A percentile compares a stretch with the other conserved stretches of the same genome.
These are phyloP conservation scores for Cyclotella atomus DNA, from an alignment of 108 stramenopile species.

Conservation along the genomic window DNA sequence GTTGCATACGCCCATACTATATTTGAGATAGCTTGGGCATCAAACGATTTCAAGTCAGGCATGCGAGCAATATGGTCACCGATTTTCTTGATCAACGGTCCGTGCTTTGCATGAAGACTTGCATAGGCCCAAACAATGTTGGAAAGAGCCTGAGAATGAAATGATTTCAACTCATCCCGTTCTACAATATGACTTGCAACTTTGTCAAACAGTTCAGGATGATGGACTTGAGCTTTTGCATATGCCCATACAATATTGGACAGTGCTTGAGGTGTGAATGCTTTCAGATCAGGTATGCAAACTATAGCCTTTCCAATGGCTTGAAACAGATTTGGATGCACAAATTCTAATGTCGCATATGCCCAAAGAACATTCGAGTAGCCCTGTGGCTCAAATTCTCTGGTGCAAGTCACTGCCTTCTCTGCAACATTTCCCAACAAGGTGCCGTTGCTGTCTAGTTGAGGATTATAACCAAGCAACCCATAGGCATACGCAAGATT, in stretches of 20 bases:
- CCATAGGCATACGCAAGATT: constrained; percentile 12
- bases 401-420: not conserved
- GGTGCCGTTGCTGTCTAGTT: not conserved
- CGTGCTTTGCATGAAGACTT: not conserved
- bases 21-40: not conserved
- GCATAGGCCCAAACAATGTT: constrained; percentile 11
- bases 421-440: constrained; percentile 5
- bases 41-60: not conserved
- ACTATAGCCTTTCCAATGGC: not conserved
- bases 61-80: not conserved
- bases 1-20: constrained; percentile 25
- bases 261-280: constrained; percentile 23
- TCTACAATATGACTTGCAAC: not conserved
- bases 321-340: not conserved
- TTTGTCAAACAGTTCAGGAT: constrained; percentile 6
- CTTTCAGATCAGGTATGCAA: not conserved
- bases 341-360: not conserved
- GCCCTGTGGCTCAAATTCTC: not conserved
- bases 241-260: not conserved
- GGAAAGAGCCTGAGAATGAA: constrained; percentile 1
- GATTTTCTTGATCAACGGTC: not conserved
- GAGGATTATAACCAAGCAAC: not conserved
- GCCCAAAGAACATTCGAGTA: constrained; percentile 7
- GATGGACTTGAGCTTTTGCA: not conserved
- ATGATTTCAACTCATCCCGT: not conserved